Conservation (phyloP, 768 basidiomycete species). For the Astraeus odoratus region DNA sequence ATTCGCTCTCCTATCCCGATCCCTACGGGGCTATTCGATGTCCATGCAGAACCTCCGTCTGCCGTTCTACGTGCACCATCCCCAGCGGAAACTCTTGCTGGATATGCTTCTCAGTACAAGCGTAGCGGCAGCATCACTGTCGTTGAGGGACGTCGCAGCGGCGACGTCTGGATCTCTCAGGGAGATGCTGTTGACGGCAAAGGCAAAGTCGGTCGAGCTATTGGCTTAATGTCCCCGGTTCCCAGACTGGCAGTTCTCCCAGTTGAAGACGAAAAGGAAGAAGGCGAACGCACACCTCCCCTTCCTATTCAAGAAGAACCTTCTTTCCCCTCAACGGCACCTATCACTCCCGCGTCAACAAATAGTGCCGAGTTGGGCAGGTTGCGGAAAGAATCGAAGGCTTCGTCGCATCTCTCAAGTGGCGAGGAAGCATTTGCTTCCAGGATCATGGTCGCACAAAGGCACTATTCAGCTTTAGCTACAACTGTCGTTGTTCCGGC, state of each 20-base stretch:
- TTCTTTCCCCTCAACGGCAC: conserved; percentile 36
- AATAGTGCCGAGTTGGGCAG: conserved; percentile 52
- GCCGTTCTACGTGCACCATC: conserved; percentile 39
- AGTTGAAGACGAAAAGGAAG: conserved; percentile 34
- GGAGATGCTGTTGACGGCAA: conserved; percentile 69
- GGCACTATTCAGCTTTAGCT: conserved; percentile 66
- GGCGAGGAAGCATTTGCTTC: conserved; percentile 45
- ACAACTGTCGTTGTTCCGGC: conserved; percentile 53
- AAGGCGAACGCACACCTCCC: conserved; percentile 47
- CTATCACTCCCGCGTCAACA: conserved; percentile 49
- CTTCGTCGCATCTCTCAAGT: conserved; percentile 47
- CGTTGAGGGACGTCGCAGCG: conserved; percentile 63
- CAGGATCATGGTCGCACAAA: conserved; percentile 64
- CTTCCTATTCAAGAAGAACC: conserved; percentile 52
- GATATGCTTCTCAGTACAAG: conserved; percentile 40
- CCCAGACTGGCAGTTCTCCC: conserved; percentile 69
- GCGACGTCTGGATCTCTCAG: conserved; percentile 67
- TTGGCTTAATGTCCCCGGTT: conserved; percentile 55
- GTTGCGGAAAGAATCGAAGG: conserved; percentile 44
- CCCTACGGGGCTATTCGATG: conserved; percentile 58
- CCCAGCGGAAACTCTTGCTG: conserved; percentile 29
- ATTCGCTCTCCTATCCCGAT: conserved; percentile 59
- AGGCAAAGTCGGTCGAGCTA: conserved; percentile 50
- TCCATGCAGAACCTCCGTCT: conserved; percentile 35
- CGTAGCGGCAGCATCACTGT: conserved; percentile 57